Evolutionary conservation across 805 yeast species (phyloP), one percentile per base, ranked within the genome.

Genomic region (Candida fluviatilis): DNA sequence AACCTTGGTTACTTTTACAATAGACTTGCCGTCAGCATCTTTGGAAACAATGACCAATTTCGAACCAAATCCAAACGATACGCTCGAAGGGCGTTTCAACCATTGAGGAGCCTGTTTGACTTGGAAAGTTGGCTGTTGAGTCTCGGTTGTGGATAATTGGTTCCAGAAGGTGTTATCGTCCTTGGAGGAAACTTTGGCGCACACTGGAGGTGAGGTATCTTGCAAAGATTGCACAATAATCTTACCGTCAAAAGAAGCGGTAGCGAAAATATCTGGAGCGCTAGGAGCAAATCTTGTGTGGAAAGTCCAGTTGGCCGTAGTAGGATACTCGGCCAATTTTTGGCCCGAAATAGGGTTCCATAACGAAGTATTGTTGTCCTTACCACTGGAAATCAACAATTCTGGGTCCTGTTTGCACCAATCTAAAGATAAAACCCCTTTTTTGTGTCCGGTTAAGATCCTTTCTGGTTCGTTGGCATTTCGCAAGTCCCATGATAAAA

Each of bases 301-400:
- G 66, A 89, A 93, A 11, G 86, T 82, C 99, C 99, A 93, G 61
- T 88, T 90, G 26, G 95, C 84, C 25, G 95, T 77, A 10, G 95
- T 77, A 38, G 98, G 97, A 59, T 86, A 93, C 54, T 87, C 85
- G 4, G 93, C 95, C 46, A 91, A 65, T 52, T 78, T 75, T 40
- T 67, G 68, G 34, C 90, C 95, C 15, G 75, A 63, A 38, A 77
- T 64, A 18, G 97, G 96, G 60, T 93, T 88, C 99, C 99, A 93
- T 50, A 93, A 67, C 45, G 81, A 64, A 4, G 95, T 87, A 23
- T 87, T 68, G 58, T 89, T 89, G 62, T 93, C 99, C 53, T 87
- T 84, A 42, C 97, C 97, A 57, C 91, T 77, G n/a, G 97, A 86
- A 31, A 93, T 66, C 50, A 93, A 69, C 47, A 93, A 70, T 35